Conservation (phyloP, 1,284 basidiomycete genomes). For the Apiotrichum sp. region DNA sequence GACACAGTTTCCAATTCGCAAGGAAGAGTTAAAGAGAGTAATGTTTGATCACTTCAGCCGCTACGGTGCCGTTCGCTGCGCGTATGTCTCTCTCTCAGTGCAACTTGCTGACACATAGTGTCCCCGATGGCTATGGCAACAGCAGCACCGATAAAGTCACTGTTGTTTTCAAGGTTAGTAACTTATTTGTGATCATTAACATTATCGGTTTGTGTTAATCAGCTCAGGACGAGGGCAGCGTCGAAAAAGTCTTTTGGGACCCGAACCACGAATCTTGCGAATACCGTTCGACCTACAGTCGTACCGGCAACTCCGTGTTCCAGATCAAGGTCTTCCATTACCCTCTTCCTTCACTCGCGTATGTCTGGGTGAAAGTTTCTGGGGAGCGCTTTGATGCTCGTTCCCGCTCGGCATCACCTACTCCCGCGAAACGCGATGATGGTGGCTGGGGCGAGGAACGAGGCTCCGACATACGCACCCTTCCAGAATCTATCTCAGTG, state of each 20-base stretch:
- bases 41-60: slow-evolving; percentile 27
- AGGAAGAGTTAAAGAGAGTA: slow-evolving; percentile 5
- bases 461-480: neutral
- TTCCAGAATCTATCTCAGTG: neutral
- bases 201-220: no score
- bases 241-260: slow-evolving; percentile 21
- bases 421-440: neutral
- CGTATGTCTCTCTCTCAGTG: slow-evolving; percentile 13
- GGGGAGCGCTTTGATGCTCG: slow-evolving; percentile 22
- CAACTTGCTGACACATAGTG: neutral
- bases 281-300: slow-evolving; percentile 11
- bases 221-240: slow-evolving; percentile 16
- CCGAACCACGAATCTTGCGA: slow-evolving; percentile 9
- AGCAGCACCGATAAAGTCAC: slow-evolving; percentile 16
- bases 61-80: slow-evolving; percentile 24
- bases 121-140: slow-evolving; percentile 1
- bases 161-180: slow-evolving; percentile 28
- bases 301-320: slow-evolving; percentile 1
- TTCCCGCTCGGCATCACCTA: slow-evolving; percentile 16
- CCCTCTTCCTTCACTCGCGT: neutral
- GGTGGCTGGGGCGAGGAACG: neutral
- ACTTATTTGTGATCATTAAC: slow-evolving; percentile 7
- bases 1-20: slow-evolving; percentile 23
- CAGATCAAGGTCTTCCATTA: slow-evolving; percentile 14
- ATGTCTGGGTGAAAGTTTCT: slow-evolving; percentile 26